Evolutionary conservation across 1,284 basidiomycete species (phyloP), one percentile per base, ranked within the genome.

Genomic region (Microbotryomycetes sp.): DNA sequence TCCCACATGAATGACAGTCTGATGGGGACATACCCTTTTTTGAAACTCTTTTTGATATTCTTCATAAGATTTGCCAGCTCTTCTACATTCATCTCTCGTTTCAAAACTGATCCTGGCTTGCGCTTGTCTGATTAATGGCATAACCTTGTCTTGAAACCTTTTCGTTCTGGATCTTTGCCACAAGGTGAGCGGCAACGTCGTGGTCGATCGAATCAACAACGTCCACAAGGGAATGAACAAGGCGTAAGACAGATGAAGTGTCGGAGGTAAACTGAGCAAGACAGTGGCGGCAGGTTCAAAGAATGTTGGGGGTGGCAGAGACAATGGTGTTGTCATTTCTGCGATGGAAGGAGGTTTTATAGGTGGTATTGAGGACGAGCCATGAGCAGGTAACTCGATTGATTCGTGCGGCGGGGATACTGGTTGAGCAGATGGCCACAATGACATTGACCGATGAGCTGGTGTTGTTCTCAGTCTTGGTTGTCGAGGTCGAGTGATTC

Each of bases 171-270:
- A 79, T 70, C 83, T 68, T 68, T 91, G 89, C 90, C 89, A 92
- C 75, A 90, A 73, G 63, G 86, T 84, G 63, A 88, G 79, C 22
- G 90, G 91, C 5, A 91, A 79, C 1, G 89, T 84, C 53, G 84
- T 73, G 0, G 79, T 77, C 7, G 86, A 76, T 67, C 91, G 84
- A 32, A 85, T 80, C 15, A 82, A 71, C 50, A 89, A 74, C 1
- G 89, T 88, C 60, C 85, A 79, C 3, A 89, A 73, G 49, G 92
- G 85, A 64, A 93, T 89, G 3, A 87, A 86, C 1, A 84, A 80
- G 1, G 89, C 83, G 75, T 90, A 89, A 4, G 74, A 70, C 14
- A 76, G 73, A 22, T 52, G 32, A 36, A 71, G 58, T 6, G 63
- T n/a, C 2, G 62, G 56, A 9, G 71, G 72, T 22, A 73, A 57